Percentiles rank a stretch among this genome's conserved stretches.
Conservation (phyloP, 352 stramenopile species). For the Pythium dissimile region DNA sequence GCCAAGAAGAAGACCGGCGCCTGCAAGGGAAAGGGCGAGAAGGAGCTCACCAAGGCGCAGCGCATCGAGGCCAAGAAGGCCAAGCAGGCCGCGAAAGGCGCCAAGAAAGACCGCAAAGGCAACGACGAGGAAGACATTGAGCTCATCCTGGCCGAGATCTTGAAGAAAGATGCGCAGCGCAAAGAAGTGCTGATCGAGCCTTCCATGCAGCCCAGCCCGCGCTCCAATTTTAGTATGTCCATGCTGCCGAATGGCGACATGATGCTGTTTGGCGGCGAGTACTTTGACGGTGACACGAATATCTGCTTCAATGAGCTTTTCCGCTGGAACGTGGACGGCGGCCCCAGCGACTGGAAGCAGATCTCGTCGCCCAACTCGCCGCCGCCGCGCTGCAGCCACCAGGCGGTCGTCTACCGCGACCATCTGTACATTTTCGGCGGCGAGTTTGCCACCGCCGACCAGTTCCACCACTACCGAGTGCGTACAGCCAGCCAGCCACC, state of each 20-base stretch:
- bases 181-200: constrained; percentile 61
- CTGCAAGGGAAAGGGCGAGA: constrained; percentile 53
- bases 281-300: constrained; percentile 96
- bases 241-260: constrained; percentile 74
- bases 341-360: constrained; percentile 64
- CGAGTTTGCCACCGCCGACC: constrained; percentile 94
- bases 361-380: constrained; percentile 89
- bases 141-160: constrained; percentile 73
- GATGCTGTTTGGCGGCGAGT: constrained; percentile 96
- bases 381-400: constrained; percentile 94
- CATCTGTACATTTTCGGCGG: constrained; percentile 97
- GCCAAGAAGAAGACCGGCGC: constrained; percentile 52
- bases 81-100: constrained; percentile 70
- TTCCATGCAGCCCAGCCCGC: constrained; percentile 50
- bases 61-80: constrained; percentile 80
- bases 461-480: constrained; percentile 97
- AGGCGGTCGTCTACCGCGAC: constrained; percentile 92
- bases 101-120: constrained; percentile 80
- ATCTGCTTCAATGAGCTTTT: constrained; percentile 96
- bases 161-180: constrained; percentile 69
- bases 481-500: constrained; percentile 1
- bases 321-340: constrained; percentile 89
- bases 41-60: constrained; percentile 66
- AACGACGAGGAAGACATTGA: constrained; percentile 81
- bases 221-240: constrained; percentile 80